Base-by-base conservation (phyloP, 305 asterid genomes). In the Ajuga reptans region DNA sequence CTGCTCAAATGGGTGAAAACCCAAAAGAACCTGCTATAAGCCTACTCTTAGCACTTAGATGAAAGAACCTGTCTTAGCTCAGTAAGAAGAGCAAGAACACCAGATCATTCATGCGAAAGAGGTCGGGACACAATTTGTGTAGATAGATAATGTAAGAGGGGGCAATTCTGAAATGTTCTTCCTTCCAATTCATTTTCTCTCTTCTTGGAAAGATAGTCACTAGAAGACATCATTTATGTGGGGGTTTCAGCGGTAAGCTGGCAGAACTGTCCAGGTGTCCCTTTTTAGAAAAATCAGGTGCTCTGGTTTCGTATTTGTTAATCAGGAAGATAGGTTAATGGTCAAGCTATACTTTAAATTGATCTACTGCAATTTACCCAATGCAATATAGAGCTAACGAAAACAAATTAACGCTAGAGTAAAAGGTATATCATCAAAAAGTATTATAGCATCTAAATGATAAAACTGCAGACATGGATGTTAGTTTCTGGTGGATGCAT, bases 271-370 rank as follows among this genome's bases (percentile, higher is more conserved):
- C 37, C 60, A 39, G 45, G 14, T 15, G 42, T 61, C 16, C 21
- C 51, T 39, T 42, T 12, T 29, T 49, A 12, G 53, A 12, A 12
- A 24, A 61, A 61, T 52, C 14, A 53, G 49, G 18, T 42, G 42
- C 31, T 29, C 51, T 21, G 47, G 68, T 49, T 70, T 55, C 63
- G 61, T 36, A 62, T 55, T 61, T 47, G 7, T 46, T 55, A 33
- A 75, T 39, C 43, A 63, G 11, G 31, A 34, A 17, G 9, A 31
- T 2, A 2, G n/a, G 36, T 43, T 11, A 16, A 21, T 11, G 37
- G 17, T 60, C 36, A 33, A 55, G 5, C 17, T 41, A 57, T 12
- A 49, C 39, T 15, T 21, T 4, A 16, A 43, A 37, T 39, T 12
- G 15, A 46, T 17, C 12, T 15, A 73, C 50, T n/a, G 36, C 53